These are phyloP conservation scores for Penicillium tannophilum DNA, from an alignment of 495 filamentous ascomycete species.

Conservation along the genomic window DNA sequence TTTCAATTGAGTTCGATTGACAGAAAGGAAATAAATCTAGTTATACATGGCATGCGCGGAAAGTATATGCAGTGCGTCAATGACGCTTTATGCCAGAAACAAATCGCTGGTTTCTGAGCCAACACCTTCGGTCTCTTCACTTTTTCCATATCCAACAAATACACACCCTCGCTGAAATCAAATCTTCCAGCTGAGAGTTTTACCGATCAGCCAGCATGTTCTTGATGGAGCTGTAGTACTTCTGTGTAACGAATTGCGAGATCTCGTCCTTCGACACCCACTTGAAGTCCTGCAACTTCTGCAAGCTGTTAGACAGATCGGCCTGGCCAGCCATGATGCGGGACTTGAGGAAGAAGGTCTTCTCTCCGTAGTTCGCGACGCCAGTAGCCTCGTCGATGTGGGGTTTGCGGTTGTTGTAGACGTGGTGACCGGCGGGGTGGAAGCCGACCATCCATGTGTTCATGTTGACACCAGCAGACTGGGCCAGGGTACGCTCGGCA, in stretches of 20 bases:
- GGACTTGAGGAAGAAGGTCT: slow-evolving; percentile 93
- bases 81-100: slow-evolving; percentile 22
- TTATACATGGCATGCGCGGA: slow-evolving; percentile 50
- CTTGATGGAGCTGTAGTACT: slow-evolving; percentile 73
- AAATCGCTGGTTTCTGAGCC: slow-evolving; percentile 18
- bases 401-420: slow-evolving; percentile 47
- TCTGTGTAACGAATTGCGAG: slow-evolving; percentile 54
- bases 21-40: slow-evolving; percentile 39
- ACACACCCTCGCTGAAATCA: not conserved
- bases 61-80: slow-evolving; percentile 44
- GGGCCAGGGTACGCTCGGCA: slow-evolving; percentile 72
- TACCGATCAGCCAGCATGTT: slow-evolving; percentile 79
- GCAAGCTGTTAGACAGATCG: slow-evolving; percentile 69
- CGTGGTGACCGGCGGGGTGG: slow-evolving; percentile 81
- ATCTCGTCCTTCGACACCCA: slow-evolving; percentile 94
- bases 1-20: slow-evolving; percentile 31
- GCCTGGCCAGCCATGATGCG: slow-evolving; percentile 97
- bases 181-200: slow-evolving; percentile 10
- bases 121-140: slow-evolving; percentile 5
- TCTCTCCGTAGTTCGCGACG: slow-evolving; percentile 57
- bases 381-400: slow-evolving; percentile 40
- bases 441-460: slow-evolving; percentile 98
- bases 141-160: slow-evolving; percentile 6
- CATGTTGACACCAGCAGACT: slow-evolving; percentile 90
- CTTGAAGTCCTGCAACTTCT: slow-evolving; percentile 78